A percentile compares a stretch with the other conserved stretches of the same genome.
Evolutionary conservation across 2,329 filamentous ascomycete genomes (phyloP).

Genomic region (Fusarium globosum): DNA sequence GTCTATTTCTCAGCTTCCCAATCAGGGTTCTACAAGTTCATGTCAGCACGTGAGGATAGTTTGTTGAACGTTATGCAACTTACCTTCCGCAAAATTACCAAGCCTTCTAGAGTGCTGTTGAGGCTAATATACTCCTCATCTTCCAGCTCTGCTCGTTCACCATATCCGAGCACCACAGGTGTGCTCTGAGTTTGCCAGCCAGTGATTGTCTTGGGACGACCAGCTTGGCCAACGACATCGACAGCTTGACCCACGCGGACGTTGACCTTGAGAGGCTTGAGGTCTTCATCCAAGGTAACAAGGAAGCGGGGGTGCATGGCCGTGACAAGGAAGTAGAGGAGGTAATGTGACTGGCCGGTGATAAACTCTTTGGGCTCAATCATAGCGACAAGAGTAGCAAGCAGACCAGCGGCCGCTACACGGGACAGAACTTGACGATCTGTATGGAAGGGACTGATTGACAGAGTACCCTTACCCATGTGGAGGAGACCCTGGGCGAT

Average conservation of each 20-base stretch:
- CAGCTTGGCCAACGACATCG: conserved; percentile 96
- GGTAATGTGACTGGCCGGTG: conserved; percentile 79
- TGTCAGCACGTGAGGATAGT: conserved; percentile 24
- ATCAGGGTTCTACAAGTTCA: conserved; percentile 50
- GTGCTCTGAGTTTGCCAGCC: conserved; percentile 99
- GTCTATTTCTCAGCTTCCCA: conserved; percentile 54
- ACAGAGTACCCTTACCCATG: conserved; percentile 98
- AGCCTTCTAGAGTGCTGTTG: conserved; percentile 89
- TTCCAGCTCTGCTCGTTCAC: conserved; percentile 95
- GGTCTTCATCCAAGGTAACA: conserved; percentile 92
- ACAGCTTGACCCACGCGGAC: conserved; percentile 98
- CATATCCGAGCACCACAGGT: conserved; percentile 93
- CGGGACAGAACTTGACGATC: conserved; percentile 95
- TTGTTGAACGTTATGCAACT: conserved; percentile 43
- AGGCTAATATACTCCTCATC: conserved; percentile 97
- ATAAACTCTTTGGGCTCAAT: conserved; percentile 93
- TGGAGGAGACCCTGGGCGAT: conserved; percentile 97
- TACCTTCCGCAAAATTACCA: conserved; percentile 98
- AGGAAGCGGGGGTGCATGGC: conserved; percentile 98
- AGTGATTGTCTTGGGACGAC: conserved; percentile 97
- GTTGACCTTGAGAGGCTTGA: conserved; percentile 94
- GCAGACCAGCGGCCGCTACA: conserved; percentile 87
- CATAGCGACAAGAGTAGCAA: conserved; percentile 91
- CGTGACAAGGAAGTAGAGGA: conserved; percentile 96
- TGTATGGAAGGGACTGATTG: conserved; percentile 98